Conservation (phyloP, 208 protist genomes). For the Angomonas deanei region DNA sequence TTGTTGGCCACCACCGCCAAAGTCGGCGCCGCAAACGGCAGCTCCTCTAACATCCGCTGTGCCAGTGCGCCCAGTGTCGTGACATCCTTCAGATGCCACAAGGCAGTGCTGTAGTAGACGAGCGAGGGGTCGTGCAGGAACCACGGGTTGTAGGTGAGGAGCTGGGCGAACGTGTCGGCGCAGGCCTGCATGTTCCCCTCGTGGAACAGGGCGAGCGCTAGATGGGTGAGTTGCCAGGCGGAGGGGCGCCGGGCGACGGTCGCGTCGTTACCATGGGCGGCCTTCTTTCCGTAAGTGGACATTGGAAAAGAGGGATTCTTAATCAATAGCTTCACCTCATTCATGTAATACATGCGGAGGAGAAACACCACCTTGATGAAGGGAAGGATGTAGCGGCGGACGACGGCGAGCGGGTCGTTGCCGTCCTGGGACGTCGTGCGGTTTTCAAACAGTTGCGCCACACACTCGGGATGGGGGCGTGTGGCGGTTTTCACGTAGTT, state of each 20-base stretch:
- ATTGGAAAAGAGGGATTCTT: slow-evolving; percentile 3
- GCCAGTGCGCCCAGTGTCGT: slow-evolving; percentile 77
- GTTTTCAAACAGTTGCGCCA: not conserved
- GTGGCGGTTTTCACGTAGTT: not conserved
- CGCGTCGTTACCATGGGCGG: not conserved
- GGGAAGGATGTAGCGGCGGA: slow-evolving; percentile 16
- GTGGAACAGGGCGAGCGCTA: slow-evolving; percentile 69
- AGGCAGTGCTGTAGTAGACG: slow-evolving; percentile 93
- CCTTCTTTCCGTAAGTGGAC: not conserved
- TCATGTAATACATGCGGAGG: slow-evolving; percentile 24
- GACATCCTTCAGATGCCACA: slow-evolving; percentile 93
- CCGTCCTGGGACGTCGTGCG: not conserved
- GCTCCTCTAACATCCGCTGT: slow-evolving; percentile 85
- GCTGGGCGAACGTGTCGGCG: slow-evolving; percentile 36
- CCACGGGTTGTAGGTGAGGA: slow-evolving; percentile 51
- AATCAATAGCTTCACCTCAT: slow-evolving; percentile 17
- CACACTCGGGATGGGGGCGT: not conserved
- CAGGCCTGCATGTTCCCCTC: slow-evolving; percentile 60
- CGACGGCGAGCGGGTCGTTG: not conserved
- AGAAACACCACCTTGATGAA: slow-evolving; percentile 28
- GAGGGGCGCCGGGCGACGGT: slow-evolving; percentile 10
- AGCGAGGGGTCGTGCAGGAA: slow-evolving; percentile 40
- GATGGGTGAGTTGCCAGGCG: slow-evolving; percentile 40
- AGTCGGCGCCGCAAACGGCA: slow-evolving; percentile 78
- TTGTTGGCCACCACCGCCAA: slow-evolving; percentile 93